Evolutionary conservation across 2,329 filamentous ascomycete species (phyloP), one percentile per base, ranked within the genome.

Genomic region (Amauroascus verrucosus): DNA sequence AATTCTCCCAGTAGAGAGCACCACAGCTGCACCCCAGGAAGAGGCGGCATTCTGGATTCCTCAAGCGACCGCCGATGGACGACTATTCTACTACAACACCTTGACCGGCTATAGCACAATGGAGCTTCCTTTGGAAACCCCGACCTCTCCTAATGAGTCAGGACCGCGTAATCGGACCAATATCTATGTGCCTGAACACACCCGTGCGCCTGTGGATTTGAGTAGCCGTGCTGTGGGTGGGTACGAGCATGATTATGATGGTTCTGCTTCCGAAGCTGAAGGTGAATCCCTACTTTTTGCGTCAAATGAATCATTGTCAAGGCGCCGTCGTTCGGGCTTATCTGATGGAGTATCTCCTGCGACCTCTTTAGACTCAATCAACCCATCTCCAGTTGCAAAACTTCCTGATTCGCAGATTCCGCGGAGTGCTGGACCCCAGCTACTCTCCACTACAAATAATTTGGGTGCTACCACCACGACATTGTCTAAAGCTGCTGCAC

Each of bases 31-130:
- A 58, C 83, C 84, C 63, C 86, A 87, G 64, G 90, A 93, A 61
- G 84, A 91, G 67, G 89, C 91, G 44, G 91, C 94, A 60, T 98
- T 95, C 67, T 98, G 93, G 93, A 95, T 98, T 61, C 93, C 93
- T 16, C 93, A 98, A 73, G 93, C 90, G 13, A 98, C 93, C 0
- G 82, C 88, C 1, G 90, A 97, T 67, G 93, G 93, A 51, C 81
- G 90, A 54, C 72, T 98, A 22, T 98, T 94, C 71, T 98, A 97
- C 72, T 97, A 95, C 77, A 98, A 98, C 70, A 97, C 91, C 58
- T 83, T 96, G 73, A 98, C 93, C 0, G 90, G 91, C 53, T 88
- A 94, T 64, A 94, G 87, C 65, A 94, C 87, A 58, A 93, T 90
- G 81, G 93, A 98, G n/a, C 75, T 98, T 56, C 93, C 93, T 1